Percentiles rank a stretch among this genome's conserved stretches.
These are phyloP conservation scores for Fibroporia radiculosa DNA, from an alignment of 768 basidiomycete genomes.

Conservation along the genomic window DNA sequence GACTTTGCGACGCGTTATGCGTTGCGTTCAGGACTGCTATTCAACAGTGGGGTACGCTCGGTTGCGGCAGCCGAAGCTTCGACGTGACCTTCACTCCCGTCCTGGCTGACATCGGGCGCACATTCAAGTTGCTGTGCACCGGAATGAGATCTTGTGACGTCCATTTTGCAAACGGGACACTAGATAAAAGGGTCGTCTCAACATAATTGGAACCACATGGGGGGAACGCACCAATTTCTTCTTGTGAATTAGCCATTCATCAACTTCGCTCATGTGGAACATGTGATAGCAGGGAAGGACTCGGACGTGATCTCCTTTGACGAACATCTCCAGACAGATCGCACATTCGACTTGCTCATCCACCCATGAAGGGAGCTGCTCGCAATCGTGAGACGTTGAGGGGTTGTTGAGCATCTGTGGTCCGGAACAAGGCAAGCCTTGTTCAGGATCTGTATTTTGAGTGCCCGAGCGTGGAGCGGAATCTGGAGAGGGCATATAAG, in stretches of 20 bases:
- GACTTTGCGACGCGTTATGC: too few relatives aligned
- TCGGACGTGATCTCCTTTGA: slow-evolving; percentile 81
- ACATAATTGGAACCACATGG: neutral
- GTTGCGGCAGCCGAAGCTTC: too few relatives aligned
- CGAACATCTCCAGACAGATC: slow-evolving; percentile 86
- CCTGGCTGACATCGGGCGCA: too few relatives aligned
- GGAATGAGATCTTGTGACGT: slow-evolving; percentile 59
- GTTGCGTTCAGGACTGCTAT: too few relatives aligned
- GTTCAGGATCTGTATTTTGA: slow-evolving; percentile 14
- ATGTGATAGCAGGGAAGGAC: slow-evolving; percentile 93
- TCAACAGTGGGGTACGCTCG: too few relatives aligned
- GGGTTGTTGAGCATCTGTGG: slow-evolving; percentile 2
- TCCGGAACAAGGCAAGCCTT: slow-evolving; percentile 7
- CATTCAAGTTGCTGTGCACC: too few relatives aligned
- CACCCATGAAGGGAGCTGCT: slow-evolving; percentile 59
- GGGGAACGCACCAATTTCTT: slow-evolving; percentile 77
- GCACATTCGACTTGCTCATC: slow-evolving; percentile 82
- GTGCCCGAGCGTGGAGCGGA: slow-evolving; percentile 10
- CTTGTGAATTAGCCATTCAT: slow-evolving; percentile 86
- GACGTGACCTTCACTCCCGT: too few relatives aligned
- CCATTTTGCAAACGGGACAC: slow-evolving; percentile 92
- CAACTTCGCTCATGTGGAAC: slow-evolving; percentile 88
- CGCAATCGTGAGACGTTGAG: slow-evolving; percentile 18
- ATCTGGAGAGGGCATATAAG: neutral
- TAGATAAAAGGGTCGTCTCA: slow-evolving; percentile 23